These are phyloP conservation scores for Parachlorella kessleri DNA, from an alignment of 139 green algal genomes.

Conservation along the genomic window DNA sequence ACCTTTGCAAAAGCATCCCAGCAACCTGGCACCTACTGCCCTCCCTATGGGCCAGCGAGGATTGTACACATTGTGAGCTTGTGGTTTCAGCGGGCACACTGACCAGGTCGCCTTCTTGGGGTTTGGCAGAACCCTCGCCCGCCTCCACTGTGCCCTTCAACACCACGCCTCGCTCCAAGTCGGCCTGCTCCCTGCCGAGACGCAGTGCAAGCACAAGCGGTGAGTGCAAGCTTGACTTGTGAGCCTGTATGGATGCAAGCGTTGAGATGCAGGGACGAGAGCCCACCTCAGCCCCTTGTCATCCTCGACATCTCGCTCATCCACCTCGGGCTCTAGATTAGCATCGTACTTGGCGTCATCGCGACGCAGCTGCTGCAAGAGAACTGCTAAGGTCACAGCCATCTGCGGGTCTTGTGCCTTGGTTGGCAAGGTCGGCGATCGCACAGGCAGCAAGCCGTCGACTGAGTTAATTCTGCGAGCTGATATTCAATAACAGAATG, in stretches of 20 bases:
- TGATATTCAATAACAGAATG: too few relatives aligned
- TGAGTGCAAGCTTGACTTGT: too few relatives aligned
- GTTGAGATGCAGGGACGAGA: background rate
- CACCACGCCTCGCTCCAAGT: conserved; percentile 28
- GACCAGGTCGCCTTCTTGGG: conserved; percentile 34
- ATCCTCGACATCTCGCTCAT: conserved; percentile 26
- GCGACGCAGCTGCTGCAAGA: conserved; percentile 18
- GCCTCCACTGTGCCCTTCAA: conserved; percentile 30
- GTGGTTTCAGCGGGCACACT: background rate
- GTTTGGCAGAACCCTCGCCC: conserved; percentile 1
- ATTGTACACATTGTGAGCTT: too few relatives aligned
- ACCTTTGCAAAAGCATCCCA: too few relatives aligned
- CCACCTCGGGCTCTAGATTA: conserved; percentile 18
- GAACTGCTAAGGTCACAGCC: background rate
- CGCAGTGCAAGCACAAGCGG: background rate
- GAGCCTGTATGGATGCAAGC: too few relatives aligned
- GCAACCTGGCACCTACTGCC: too few relatives aligned
- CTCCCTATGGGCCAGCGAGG: too few relatives aligned
- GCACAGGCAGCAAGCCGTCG: too few relatives aligned
- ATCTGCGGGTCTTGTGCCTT: too few relatives aligned
- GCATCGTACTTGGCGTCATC: background rate
- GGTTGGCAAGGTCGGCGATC: too few relatives aligned
- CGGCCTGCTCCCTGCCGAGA: conserved; percentile 30
- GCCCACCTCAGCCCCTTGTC: conserved; percentile 21
- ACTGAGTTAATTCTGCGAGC: too few relatives aligned